These are phyloP conservation scores for Pestalotiopsis sp. DNA, from an alignment of 2,329 filamentous ascomycete genomes.

Conservation along the genomic window DNA sequence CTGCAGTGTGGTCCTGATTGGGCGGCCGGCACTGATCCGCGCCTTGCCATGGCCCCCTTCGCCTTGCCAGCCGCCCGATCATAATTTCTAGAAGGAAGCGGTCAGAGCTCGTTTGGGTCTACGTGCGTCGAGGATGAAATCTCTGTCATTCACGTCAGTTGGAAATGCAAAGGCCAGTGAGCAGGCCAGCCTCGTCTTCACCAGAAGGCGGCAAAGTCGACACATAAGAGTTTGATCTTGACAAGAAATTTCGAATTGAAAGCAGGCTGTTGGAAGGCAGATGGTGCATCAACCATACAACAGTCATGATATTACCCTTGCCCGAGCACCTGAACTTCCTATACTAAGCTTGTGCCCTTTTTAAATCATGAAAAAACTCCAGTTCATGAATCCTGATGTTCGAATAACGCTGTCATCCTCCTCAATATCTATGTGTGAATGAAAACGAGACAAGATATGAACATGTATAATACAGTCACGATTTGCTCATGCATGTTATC, in stretches of 20 bases:
- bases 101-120: no score
- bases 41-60: no score
- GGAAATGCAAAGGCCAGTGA: no score
- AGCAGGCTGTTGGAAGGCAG: not conserved
- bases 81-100: no score
- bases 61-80: no score
- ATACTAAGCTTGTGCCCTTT: not conserved
- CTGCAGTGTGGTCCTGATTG: no score
- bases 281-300: not conserved
- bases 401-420: not conserved
- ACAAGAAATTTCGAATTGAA: not conserved
- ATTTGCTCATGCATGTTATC: not conserved
- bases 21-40: no score
- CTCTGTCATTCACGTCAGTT: no score
- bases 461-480: not conserved
- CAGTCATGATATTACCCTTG: not conserved
- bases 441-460: not conserved
- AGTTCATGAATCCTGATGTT: not conserved
- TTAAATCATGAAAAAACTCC: not conserved
- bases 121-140: no score
- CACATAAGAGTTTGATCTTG: not conserved
- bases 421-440: not conserved
- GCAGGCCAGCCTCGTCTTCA: not conserved
- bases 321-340: not conserved
- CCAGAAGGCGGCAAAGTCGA: not conserved